Evolutionary conservation across 106 monocot genomes (phyloP), one percentile per base, ranked within the genome.

Genomic region (Hemerocallis citrina): DNA sequence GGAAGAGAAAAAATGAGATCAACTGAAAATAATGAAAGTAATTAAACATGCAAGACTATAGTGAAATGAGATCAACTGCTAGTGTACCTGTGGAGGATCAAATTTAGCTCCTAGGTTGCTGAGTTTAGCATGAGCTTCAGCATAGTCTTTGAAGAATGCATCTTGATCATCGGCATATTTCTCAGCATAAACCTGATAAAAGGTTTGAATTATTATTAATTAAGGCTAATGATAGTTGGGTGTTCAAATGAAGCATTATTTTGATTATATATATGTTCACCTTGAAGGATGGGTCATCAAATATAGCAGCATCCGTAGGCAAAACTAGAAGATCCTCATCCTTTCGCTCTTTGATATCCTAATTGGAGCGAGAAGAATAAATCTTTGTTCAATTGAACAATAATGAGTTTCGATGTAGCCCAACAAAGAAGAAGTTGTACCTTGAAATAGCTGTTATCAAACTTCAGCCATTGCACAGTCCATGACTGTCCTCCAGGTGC

Each of bases 401-500:
- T 34, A 16, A n/a, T 45, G 5, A 38, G 5, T 38, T 38, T 11
- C 37, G 11, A 11, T 38, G 37, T 6, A 38, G 11, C 5, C 37
- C 11, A 11, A 38, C 37, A 38, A 11, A 36, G 38, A 62, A 32
- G 15, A 46, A 63, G 24, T 34, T 38, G 49, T 56, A 89, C 93
- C 60, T 67, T 89, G 77, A 93, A 93, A 57, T 93, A 93, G 59
- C 85, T 93, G 58, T 93, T 93, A 66, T 89, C 93, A 68, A 93
- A 93, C 59, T 85, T 81, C 69, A 93, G 55, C 93, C 93, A 93
- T 45, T 89, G 70, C 16, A 65, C 77, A 7, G 93, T 93, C 93
- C 93, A 93, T 35, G 93, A 93, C 37, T 93, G 93, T 55, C 93
- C 93, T 44, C 93, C 93, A 42, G 93, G 85, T 45, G 76, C 85